Evolutionary conservation across 257 asterid genomes (phyloP), one percentile per base, ranked within the genome.

Genomic region (Henckelia pumila): DNA sequence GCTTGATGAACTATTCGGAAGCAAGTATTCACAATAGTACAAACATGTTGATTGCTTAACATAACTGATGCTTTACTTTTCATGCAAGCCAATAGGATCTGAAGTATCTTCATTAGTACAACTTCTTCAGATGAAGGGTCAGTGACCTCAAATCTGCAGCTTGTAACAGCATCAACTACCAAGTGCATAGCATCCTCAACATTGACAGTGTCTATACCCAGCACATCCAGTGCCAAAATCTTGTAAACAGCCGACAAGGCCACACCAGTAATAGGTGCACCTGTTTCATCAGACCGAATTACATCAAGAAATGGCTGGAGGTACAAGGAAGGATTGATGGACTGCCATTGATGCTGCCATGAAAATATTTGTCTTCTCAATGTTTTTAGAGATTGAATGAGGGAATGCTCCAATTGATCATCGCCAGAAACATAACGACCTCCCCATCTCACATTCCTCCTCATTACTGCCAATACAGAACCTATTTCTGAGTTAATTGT

Each of bases 51-150:
- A 80, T 93, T 89, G 75, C 95, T 93, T 79, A 93, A 73, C 83
- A 84, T 85, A 74, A 86, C 83, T 3, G 97, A 89, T 64, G 88
- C 85, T 82, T 90, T 90, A 72, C 97, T 84, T 79, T 86, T 93
- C 96, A 89, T 83, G 79, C 95, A 88, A 64, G 96, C 95, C 91
- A 88, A 78, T 77, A 92, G 96, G 73, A 92, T 96, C 81, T 86
- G 91, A 85, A 90, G 97, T 80, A 93, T 88, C 91, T 90, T 89
- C 85, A 87, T 93, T 61, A 93, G 78, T 57, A 93, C 98, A 33
- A 93, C 88, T 84, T 92, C 98, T 73, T 93, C 98, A 55, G 98
- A 93, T 67, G 95, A 86, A 70, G 97, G 98, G 80, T 93, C 98
- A 72, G 97, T 88, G 56, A 92, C 87, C 85, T 90, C 96, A 56